Base-by-base conservation (phyloP, 2,329 filamentous ascomycete genomes). In the Metarhizium album region DNA sequence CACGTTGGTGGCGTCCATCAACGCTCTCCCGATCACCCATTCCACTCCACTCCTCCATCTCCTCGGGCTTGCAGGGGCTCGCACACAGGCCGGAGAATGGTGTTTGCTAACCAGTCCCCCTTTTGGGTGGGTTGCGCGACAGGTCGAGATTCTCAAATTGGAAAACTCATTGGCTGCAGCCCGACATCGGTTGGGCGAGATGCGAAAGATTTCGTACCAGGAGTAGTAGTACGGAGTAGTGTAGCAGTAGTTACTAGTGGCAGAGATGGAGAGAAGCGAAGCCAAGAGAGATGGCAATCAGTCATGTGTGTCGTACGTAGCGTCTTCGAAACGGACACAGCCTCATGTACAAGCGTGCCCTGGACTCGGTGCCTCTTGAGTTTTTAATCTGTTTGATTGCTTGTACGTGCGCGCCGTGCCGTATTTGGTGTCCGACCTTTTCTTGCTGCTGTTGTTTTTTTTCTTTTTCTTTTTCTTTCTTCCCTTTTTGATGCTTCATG, bases 71-170 rank as follows among this genome's bases (percentile, higher is more conserved):
- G 9, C 22, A 23, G 6, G 22, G 20, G 22, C 11, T 13, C 24
- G 7, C 23, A 24, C 20, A 43, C 40, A 42, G 31, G 31, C 4
- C 31, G 16, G 27, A 33, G 13, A 16, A 46, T 46, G 45, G 31
- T 35, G 23, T 46, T 58, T 56, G 47, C 45, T 52, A 49, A 54
- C 53, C 35, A 29, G 31, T 22, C 9, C 29, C 43, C 42, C 27
- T 23, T 20, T 8, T 22, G 49, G n/a, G 35, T 27, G 29, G 46
- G 29, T 31, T 18, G 20, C 23, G 43, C 20, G 48, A 49, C 63
- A 95, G 90, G 93, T 98, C 64, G 90, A 98, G 70, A 98, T 98
- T 59, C 75, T 97, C 50, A 90, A 97, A 69, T 78, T 98, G 57
- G 90, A 97, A 71, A 98, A 97, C 63, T 73, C 81, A 27, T 78